These are phyloP conservation scores for Ustilaginoidea virens DNA, from an alignment of 2,329 filamentous ascomycete genomes.

Conservation along the genomic window DNA sequence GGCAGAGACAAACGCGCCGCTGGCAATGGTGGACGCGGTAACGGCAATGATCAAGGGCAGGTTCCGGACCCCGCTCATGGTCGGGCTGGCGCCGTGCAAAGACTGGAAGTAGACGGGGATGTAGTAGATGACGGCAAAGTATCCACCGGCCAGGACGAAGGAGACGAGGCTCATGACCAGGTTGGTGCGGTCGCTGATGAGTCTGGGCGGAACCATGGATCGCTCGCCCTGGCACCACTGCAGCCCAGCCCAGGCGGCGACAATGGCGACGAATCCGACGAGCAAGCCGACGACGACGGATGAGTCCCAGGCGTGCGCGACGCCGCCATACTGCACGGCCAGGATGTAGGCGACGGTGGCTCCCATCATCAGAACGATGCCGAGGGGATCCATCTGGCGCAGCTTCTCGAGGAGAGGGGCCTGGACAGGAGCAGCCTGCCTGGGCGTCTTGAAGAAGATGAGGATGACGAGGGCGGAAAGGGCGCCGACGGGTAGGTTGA, in stretches of 20 bases:
- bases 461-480: conserved; percentile 19
- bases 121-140: conserved; percentile 30
- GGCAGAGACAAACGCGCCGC: conserved; percentile 21
- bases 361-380: conserved; percentile 28
- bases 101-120: conserved; percentile 31
- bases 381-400: conserved; percentile 31
- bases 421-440: conserved; percentile 19
- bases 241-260: conserved; percentile 18
- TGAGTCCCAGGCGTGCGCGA: conserved; percentile 25
- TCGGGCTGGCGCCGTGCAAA: conserved; percentile 24
- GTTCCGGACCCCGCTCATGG: conserved; percentile 26
- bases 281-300: conserved; percentile 26
- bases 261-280: conserved; percentile 21
- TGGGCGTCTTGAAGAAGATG: conserved; percentile 26
- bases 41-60: conserved; percentile 30
- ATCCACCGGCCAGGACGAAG: conserved; percentile 27
- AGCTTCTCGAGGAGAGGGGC: conserved; percentile 26
- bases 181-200: conserved; percentile 23
- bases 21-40: conserved; percentile 23
- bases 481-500: conserved; percentile 21
- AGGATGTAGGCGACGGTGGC: conserved; percentile 27
- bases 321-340: conserved; percentile 32
- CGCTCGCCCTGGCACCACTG: conserved; percentile 29
- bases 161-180: conserved; percentile 20
- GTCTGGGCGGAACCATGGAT: conserved; percentile 24